phyloP scores from a whole-genome alignment of 257 asterid species.

The Solanum neorickii region DNA sequence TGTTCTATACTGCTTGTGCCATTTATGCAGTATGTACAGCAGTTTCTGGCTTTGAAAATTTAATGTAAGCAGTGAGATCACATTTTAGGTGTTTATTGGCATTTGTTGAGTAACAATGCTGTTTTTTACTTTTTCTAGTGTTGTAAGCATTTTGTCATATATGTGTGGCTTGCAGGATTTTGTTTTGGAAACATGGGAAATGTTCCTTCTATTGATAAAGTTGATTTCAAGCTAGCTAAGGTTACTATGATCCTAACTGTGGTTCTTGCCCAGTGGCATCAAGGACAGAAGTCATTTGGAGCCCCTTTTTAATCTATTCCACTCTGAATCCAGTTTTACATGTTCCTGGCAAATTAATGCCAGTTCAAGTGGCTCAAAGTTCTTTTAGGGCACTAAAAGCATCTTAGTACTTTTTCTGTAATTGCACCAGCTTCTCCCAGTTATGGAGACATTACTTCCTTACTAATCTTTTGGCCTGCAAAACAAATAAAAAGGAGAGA shows the following conservation, averaged over 20 bases:
- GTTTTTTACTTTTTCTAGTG: background rate
- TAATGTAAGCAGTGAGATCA: background rate
- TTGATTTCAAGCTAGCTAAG: background rate
- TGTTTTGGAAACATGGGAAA: background rate
- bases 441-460: background rate
- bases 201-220: background rate
- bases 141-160: background rate
- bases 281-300: background rate
- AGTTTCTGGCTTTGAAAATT: background rate
- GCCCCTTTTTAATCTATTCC: background rate
- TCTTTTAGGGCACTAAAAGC: background rate
- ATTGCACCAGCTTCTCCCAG: background rate
- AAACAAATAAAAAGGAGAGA: background rate
- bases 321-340: background rate
- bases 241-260: background rate
- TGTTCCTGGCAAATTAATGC: background rate
- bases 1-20: background rate
- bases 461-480: background rate
- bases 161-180: background rate
- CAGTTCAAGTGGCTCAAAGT: background rate
- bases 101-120: background rate
- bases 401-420: background rate
- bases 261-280: background rate
- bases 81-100: background rate
- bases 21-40: background rate